These are phyloP conservation scores for Lactuca sativa DNA, from an alignment of 129 eudicot genomes.

Conservation along the genomic window DNA sequence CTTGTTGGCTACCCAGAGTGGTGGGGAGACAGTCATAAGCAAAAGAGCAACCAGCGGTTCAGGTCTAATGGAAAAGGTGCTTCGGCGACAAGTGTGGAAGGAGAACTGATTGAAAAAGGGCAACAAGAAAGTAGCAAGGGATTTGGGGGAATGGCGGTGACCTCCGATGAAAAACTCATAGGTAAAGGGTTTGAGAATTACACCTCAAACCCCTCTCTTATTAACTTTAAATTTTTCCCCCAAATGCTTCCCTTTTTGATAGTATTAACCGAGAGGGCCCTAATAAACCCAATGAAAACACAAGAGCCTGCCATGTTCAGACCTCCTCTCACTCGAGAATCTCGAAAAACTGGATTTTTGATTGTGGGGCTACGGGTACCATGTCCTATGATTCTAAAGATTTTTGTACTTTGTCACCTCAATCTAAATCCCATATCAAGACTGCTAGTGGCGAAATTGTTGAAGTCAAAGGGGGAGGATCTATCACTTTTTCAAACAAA, in stretches of 20 bases:
- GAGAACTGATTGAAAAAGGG: neutral
- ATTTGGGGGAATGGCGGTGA: constrained; percentile 11
- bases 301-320: constrained; percentile 3
- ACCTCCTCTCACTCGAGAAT: neutral
- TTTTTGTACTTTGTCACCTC: neutral
- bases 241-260: neutral
- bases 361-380: neutral
- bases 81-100: neutral
- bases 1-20: constrained; percentile 13
- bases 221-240: constrained; percentile 4
- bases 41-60: constrained; percentile 5
- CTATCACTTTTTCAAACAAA: neutral
- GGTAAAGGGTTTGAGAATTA: constrained; percentile 12
- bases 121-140: neutral
- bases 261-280: neutral
- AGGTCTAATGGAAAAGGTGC: constrained; percentile 12
- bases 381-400: constrained; percentile 16
- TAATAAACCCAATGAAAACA: neutral
- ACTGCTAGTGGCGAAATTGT: constrained; percentile 3
- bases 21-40: constrained; percentile 10
- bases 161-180: neutral
- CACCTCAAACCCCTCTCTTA: constrained; percentile 9
- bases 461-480: constrained; percentile 10
- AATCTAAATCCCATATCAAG: neutral
- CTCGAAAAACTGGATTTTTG: constrained; percentile 10